These are phyloP conservation scores for Leucocoprinus birnbaumii DNA, from an alignment of 768 basidiomycete species.

Conservation along the genomic window DNA sequence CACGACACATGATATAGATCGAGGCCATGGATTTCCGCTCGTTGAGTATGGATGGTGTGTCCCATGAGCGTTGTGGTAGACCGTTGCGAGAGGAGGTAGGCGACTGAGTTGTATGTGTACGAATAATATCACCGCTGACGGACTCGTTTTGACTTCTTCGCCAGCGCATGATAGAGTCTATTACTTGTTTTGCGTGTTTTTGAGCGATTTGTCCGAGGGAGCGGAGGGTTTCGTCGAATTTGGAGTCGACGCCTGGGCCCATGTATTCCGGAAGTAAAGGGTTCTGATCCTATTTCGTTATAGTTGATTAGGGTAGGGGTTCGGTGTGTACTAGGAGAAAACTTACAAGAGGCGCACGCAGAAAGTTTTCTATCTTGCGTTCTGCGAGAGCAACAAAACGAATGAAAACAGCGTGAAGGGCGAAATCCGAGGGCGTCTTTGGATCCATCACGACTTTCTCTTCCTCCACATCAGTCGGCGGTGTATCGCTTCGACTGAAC, in stretches of 20 bases:
- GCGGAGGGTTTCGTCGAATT: constrained; percentile 82
- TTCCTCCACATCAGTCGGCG: constrained; percentile 56
- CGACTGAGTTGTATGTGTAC: constrained; percentile 43
- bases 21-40: constrained; percentile 81
- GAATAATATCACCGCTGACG: constrained; percentile 46
- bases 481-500: constrained; percentile 47
- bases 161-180: constrained; percentile 89
- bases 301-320: neutral
- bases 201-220: constrained; percentile 86
- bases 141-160: constrained; percentile 71
- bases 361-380: constrained; percentile 71
- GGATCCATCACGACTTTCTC: constrained; percentile 69
- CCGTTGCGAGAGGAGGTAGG: constrained; percentile 27
- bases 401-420: constrained; percentile 84
- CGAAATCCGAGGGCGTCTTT: constrained; percentile 85
- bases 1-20: constrained; percentile 88
- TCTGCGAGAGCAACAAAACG: constrained; percentile 82
- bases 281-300: constrained; percentile 56
- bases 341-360: constrained; percentile 66
- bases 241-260: constrained; percentile 68
- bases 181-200: constrained; percentile 78
- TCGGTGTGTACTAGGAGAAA: neutral
- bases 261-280: constrained; percentile 63
- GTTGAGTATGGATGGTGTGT: constrained; percentile 48
- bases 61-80: constrained; percentile 31